Evolutionary conservation across 1,284 basidiomycete genomes (phyloP).

Genomic region (Rhodotorula sp.): DNA sequence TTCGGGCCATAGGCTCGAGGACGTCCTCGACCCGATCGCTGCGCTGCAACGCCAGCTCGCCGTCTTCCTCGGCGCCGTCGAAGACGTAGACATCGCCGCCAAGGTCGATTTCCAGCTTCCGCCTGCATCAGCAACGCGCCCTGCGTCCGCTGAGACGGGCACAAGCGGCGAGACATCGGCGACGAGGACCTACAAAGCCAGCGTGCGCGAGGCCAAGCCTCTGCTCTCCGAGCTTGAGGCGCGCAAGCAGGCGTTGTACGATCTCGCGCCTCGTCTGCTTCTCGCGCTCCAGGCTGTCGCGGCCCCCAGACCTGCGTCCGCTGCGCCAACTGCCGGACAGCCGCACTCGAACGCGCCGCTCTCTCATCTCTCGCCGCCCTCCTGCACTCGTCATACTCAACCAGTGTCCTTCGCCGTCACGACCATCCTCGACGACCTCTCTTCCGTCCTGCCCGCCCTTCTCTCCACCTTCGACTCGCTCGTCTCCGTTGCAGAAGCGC

Average conservation of each 20-base stretch:
- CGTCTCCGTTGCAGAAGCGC: conserved; percentile 27
- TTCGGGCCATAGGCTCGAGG: neutral
- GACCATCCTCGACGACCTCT: conserved; percentile 9
- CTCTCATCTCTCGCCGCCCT: conserved; percentile 1
- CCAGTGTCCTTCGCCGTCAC: neutral
- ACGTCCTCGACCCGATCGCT: conserved; percentile 6
- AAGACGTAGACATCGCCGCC: conserved; percentile 72
- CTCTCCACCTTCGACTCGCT: conserved; percentile 27
- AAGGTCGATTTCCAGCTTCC: conserved; percentile 67
- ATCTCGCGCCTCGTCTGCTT: conserved; percentile 64
- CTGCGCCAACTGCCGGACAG: conserved; percentile 4
- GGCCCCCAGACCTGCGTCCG: neutral
- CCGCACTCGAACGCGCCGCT: conserved; percentile 34
- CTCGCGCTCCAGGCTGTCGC: conserved; percentile 49
- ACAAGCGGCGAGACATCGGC: conserved; percentile 3
- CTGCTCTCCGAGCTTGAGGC: conserved; percentile 69
- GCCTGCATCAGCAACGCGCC: conserved; percentile 8
- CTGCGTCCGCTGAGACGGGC: conserved; percentile 8
- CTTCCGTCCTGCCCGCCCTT: conserved; percentile 14
- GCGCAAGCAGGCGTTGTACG: conserved; percentile 67
- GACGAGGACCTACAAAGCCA: conserved; percentile 18
- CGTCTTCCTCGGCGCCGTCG: conserved; percentile 61
- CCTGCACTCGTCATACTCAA: neutral
- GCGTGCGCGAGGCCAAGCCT: conserved; percentile 63
- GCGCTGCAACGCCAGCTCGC: conserved; percentile 35